Conservation (phyloP, 2,329 filamentous ascomycete genomes). For the Monosporascus sp. region DNA sequence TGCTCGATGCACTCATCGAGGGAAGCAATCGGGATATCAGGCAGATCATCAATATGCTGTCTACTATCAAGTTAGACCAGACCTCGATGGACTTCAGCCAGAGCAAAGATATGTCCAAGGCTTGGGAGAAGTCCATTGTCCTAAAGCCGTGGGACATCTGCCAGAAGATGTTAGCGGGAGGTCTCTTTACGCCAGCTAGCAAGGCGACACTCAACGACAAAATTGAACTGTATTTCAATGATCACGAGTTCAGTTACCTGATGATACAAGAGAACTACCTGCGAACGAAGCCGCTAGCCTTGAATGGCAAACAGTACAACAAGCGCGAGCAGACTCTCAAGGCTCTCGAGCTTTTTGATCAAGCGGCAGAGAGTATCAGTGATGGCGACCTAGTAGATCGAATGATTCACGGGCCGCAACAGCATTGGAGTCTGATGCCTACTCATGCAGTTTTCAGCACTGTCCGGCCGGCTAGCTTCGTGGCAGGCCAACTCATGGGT, state of each 20-base stretch:
- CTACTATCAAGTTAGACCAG: slow-evolving; percentile 85
- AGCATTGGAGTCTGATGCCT: slow-evolving; percentile 98
- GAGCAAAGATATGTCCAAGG: slow-evolving; percentile 90
- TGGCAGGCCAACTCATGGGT: slow-evolving; percentile 70
- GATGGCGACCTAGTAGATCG: slow-evolving; percentile 93
- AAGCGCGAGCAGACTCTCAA: slow-evolving; percentile 71
- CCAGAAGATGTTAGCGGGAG: slow-evolving; percentile 81
- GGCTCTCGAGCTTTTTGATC: slow-evolving; percentile 76
- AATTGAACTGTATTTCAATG: slow-evolving; percentile 98
- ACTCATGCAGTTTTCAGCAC: slow-evolving; percentile 94
- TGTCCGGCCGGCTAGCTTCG: slow-evolving; percentile 81
- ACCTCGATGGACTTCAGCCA: slow-evolving; percentile 74
- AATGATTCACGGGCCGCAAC: slow-evolving; percentile 97
- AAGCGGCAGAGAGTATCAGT: slow-evolving; percentile 91
- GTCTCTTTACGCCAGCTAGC: slow-evolving; percentile 77
- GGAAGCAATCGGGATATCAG: slow-evolving; percentile 93
- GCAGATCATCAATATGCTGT: slow-evolving; percentile 98
- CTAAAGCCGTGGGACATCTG: slow-evolving; percentile 98
- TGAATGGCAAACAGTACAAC: slow-evolving; percentile 51
- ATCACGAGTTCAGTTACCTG: slow-evolving; percentile 93
- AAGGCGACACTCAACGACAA: slow-evolving; percentile 92
- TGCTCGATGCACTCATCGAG: slow-evolving; percentile 90
- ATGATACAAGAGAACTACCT: slow-evolving; percentile 99
- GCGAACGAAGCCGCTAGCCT: slow-evolving; percentile 66
- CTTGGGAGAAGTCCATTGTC: slow-evolving; percentile 96